These are phyloP conservation scores for Triglochin maritima DNA, from an alignment of 106 monocot genomes.

Conservation along the genomic window DNA sequence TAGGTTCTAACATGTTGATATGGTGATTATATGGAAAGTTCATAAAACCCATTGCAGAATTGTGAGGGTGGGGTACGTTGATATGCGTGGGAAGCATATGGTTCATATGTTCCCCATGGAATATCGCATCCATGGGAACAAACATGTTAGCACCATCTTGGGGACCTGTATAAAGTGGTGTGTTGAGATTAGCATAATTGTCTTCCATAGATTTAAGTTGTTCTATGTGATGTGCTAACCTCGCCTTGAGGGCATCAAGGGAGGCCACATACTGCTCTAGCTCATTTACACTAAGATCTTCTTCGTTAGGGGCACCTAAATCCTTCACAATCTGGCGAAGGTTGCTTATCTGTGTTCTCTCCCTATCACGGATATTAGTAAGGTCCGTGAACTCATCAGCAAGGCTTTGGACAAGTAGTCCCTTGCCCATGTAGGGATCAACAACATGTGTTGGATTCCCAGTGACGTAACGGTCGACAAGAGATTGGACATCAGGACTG, in stretches of 20 bases:
- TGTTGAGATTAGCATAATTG: too few species aligned
- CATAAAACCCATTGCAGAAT: too few species aligned
- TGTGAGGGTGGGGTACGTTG: too few species aligned
- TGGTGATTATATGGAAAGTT: too few species aligned
- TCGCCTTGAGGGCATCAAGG: constrained; percentile 3
- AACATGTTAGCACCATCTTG: too few species aligned
- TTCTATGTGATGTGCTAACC: background rate
- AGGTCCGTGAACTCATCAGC: constrained; percentile 2
- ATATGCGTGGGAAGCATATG: too few species aligned
- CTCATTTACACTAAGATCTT: constrained; percentile 2
- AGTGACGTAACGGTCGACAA: constrained; percentile 7
- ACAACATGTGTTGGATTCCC: background rate
- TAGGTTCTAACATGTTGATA: too few species aligned
- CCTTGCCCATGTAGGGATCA: background rate
- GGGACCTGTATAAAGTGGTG: too few species aligned
- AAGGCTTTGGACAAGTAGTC: background rate
- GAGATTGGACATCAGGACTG: constrained; percentile 4
- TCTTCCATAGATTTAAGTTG: background rate
- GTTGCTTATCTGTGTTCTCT: background rate
- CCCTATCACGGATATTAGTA: constrained; percentile 1
- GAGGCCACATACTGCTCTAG: background rate
- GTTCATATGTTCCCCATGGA: too few species aligned
- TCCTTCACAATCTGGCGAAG: constrained; percentile 3
- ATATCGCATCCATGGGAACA: too few species aligned
- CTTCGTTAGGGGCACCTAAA: constrained; percentile 2